Evolutionary conservation across 768 basidiomycete species (phyloP).

Genomic region (Tephrocybe sp.): DNA sequence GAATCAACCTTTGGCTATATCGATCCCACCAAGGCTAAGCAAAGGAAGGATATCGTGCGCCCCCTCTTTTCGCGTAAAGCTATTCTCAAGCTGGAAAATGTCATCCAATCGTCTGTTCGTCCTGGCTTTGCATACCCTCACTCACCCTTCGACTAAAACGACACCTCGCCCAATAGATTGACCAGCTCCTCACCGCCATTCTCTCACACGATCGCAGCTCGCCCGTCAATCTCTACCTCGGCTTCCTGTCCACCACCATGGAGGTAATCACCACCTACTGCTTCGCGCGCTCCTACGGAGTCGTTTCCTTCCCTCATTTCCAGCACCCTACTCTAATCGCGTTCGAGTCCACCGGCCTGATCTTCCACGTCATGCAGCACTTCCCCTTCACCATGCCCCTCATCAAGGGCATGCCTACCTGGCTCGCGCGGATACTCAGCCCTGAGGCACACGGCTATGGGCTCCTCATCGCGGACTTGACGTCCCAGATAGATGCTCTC

Average conservation of each 20-base stretch:
- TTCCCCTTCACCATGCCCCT: slow-evolving; percentile 10
- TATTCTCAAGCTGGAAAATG: slow-evolving; percentile 6
- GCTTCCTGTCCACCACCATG: slow-evolving; percentile 19
- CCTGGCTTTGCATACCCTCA: background rate
- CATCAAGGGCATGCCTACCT: background rate
- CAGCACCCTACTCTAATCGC: slow-evolving; percentile 16
- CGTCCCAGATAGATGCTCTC: background rate
- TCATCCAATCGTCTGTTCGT: slow-evolving; percentile 11
- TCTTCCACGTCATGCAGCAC: slow-evolving; percentile 1
- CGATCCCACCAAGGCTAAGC: slow-evolving; percentile 3
- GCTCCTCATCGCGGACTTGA: background rate
- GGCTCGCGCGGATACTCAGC: background rate
- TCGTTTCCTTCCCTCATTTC: slow-evolving; percentile 29
- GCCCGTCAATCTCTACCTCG: slow-evolving; percentile 20
- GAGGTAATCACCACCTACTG: slow-evolving; percentile 23
- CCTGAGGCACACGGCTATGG: no score
- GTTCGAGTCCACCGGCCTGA: background rate
- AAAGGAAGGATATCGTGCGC: slow-evolving; percentile 5
- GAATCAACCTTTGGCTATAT: slow-evolving; percentile 6
- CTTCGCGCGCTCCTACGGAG: slow-evolving; percentile 18
- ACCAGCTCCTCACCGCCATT: slow-evolving; percentile 1
- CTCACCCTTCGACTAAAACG: no score
- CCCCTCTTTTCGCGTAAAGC: slow-evolving; percentile 12
- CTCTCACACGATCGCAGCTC: background rate
- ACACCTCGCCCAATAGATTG: no score